These are phyloP conservation scores for Thielaviopsis musarum DNA, from an alignment of 2,329 filamentous ascomycete genomes.

Conservation along the genomic window DNA sequence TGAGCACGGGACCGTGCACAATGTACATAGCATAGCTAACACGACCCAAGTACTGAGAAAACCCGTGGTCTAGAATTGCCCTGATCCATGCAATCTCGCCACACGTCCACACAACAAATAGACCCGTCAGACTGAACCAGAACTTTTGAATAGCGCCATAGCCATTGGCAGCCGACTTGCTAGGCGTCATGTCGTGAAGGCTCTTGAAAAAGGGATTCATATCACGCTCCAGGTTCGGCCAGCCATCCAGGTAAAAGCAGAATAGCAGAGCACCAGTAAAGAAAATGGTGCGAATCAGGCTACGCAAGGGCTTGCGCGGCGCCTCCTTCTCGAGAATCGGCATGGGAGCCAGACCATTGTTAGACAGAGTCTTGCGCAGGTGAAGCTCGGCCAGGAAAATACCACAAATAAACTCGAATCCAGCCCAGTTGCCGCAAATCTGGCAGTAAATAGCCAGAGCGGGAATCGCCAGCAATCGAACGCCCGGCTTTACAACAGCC, in stretches of 20 bases:
- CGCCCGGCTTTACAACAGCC: slow-evolving; percentile 26
- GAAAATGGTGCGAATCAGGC: slow-evolving; percentile 1
- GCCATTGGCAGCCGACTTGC: slow-evolving; percentile 30
- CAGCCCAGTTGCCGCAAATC: slow-evolving; percentile 10
- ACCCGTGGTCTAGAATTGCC: slow-evolving; percentile 30
- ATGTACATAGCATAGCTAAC: slow-evolving; percentile 46
- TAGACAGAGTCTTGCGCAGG: slow-evolving; percentile 20
- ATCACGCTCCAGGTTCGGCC: slow-evolving; percentile 10
- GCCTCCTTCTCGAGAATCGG: slow-evolving; percentile 1
- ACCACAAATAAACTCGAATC: slow-evolving; percentile 29
- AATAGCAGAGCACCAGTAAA: slow-evolving; percentile 14
- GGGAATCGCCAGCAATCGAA: slow-evolving; percentile 27
- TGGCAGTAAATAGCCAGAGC: slow-evolving; percentile 26
- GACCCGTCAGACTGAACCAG: slow-evolving; percentile 37
- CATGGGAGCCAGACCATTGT: slow-evolving; percentile 4
- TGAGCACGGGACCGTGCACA: slow-evolving; percentile 26
- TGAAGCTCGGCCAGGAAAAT: slow-evolving; percentile 39
- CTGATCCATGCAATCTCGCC: slow-evolving; percentile 30
- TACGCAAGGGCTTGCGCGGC: background rate
- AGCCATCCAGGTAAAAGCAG: slow-evolving; percentile 18
- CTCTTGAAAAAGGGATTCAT: slow-evolving; percentile 18
- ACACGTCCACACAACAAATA: slow-evolving; percentile 34
- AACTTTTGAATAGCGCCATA: slow-evolving; percentile 29
- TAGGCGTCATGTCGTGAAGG: slow-evolving; percentile 35
- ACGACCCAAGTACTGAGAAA: slow-evolving; percentile 41